These are phyloP conservation scores for Gardenia jasminoides DNA, from an alignment of 257 asterid genomes.

Conservation along the genomic window DNA sequence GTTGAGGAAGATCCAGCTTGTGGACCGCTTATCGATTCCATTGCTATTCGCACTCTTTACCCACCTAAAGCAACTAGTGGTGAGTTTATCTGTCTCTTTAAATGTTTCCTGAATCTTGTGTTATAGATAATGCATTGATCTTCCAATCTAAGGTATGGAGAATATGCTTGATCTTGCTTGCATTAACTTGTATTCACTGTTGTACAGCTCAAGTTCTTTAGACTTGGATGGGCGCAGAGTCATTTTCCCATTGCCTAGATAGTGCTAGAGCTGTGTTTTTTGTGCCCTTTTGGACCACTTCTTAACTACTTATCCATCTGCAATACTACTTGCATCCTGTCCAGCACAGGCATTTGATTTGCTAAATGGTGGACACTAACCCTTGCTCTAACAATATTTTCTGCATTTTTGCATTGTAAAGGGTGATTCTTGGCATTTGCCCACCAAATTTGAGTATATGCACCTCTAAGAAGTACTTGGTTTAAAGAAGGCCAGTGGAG, in stretches of 20 bases:
- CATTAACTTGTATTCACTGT: background rate
- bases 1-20: conserved; percentile 95
- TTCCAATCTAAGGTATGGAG: background rate
- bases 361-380: background rate
- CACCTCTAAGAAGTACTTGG: background rate
- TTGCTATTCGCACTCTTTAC: conserved; percentile 68
- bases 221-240: background rate
- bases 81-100: conserved; percentile 31
- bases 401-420: background rate
- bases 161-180: background rate
- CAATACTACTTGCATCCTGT: background rate
- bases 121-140: background rate
- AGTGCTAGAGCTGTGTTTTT: background rate
- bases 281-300: conserved; percentile 24
- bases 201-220: background rate
- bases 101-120: background rate
- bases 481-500: background rate
- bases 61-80: conserved; percentile 83
- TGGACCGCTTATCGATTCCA: conserved; percentile 83
- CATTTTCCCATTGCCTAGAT: background rate
- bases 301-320: background rate
- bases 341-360: background rate
- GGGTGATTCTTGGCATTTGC: background rate
- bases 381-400: background rate
- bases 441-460: background rate